Evolutionary conservation across 352 stramenopile species (phyloP).

Genomic region (Phytophthora parvispora): DNA sequence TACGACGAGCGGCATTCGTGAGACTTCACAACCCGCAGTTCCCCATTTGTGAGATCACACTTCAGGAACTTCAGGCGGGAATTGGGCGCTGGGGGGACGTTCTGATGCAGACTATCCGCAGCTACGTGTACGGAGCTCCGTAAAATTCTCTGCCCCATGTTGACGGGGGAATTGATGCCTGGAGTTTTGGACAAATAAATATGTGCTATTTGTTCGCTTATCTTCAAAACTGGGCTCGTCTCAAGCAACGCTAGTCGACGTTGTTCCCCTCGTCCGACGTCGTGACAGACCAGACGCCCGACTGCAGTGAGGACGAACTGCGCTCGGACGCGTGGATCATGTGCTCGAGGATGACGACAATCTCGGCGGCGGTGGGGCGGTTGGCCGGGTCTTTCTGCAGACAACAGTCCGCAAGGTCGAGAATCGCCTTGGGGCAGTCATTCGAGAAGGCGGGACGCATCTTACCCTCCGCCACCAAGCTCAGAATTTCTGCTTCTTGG

Average conservation of each 20-base stretch:
- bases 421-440: slow-evolving; percentile 48
- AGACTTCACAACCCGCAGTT: slow-evolving; percentile 36
- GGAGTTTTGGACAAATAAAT: slow-evolving; percentile 32
- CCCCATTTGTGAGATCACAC: slow-evolving; percentile 4
- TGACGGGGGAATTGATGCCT: too few relatives aligned
- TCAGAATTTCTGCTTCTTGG: slow-evolving; percentile 46
- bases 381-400: slow-evolving; percentile 39
- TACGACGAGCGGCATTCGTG: slow-evolving; percentile 32
- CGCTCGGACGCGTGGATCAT: slow-evolving; percentile 43
- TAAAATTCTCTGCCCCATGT: neutral
- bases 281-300: slow-evolving; percentile 34
- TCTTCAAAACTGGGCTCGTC: slow-evolving; percentile 14
- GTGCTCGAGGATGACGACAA: slow-evolving; percentile 44
- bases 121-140: slow-evolving; percentile 24
- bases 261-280: slow-evolving; percentile 20
- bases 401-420: slow-evolving; percentile 50
- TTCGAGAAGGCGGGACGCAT: slow-evolving; percentile 45
- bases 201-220: slow-evolving; percentile 13
- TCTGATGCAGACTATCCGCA: slow-evolving; percentile 41
- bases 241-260: neutral
- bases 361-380: slow-evolving; percentile 46
- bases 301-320: slow-evolving; percentile 36
- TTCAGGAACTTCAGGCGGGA: slow-evolving; percentile 28
- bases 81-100: slow-evolving; percentile 38
- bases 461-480: slow-evolving; percentile 34